Percentiles rank a stretch among this genome's conserved stretches.
These are phyloP conservation scores for Ganoderma sinense DNA, from an alignment of 1,284 basidiomycete genomes.

Conservation along the genomic window DNA sequence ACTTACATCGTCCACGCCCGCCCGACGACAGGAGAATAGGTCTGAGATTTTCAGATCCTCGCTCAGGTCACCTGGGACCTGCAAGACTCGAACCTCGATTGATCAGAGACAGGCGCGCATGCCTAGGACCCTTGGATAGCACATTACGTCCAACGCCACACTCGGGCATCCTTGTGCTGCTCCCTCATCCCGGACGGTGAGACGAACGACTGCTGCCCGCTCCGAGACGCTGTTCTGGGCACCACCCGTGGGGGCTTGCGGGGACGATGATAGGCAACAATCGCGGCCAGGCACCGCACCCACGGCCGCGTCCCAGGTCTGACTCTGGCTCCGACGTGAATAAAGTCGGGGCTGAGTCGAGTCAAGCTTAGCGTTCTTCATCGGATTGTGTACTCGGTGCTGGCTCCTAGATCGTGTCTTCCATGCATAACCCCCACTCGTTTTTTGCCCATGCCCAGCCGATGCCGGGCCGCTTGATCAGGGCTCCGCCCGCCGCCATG, in stretches of 20 bases:
- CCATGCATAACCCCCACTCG: conserved; percentile 17
- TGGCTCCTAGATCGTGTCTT: conserved; percentile 6
- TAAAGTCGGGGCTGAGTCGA: neutral
- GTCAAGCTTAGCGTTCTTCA: neutral
- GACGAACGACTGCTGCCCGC: neutral
- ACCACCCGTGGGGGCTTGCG: neutral
- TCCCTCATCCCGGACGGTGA: neutral
- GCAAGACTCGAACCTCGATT: neutral
- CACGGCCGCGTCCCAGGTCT: conserved; percentile 18
- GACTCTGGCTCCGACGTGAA: neutral
- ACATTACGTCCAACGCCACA: neutral
- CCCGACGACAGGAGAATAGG: neutral
- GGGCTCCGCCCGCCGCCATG: neutral
- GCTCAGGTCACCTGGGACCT: neutral
- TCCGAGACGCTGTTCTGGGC: neutral
- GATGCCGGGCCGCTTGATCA: neutral
- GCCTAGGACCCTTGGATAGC: neutral
- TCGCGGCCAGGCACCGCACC: conserved; percentile 17
- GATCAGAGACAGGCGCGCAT: conserved; percentile 2
- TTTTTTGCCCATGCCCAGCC: neutral
- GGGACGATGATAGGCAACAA: neutral
- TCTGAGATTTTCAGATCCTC: neutral
- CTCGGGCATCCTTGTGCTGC: neutral
- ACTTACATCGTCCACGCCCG: neutral
- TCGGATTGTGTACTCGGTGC: neutral